These are phyloP conservation scores for Beauveria asiatica DNA, from an alignment of 2,329 filamentous ascomycete species.

Conservation along the genomic window DNA sequence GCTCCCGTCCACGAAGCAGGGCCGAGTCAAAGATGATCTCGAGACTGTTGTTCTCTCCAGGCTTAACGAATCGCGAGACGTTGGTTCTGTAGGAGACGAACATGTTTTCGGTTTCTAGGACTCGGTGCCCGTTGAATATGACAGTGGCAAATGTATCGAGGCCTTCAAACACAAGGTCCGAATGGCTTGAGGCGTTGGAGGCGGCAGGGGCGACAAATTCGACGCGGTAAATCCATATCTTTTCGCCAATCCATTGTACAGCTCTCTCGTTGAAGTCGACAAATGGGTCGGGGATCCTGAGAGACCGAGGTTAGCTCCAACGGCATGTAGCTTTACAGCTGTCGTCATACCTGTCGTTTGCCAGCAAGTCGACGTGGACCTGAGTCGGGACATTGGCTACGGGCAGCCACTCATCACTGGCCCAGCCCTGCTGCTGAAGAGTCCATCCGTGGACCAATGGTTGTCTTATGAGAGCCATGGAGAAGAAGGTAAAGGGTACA, in stretches of 20 bases:
- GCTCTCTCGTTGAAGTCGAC: constrained; percentile 52
- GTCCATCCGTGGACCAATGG: constrained; percentile 19
- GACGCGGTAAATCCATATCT: constrained; percentile 49
- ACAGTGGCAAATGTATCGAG: constrained; percentile 57
- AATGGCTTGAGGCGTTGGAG: constrained; percentile 15
- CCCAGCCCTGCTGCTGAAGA: constrained; percentile 18
- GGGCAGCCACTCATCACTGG: constrained; percentile 24
- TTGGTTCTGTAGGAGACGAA: constrained; percentile 50
- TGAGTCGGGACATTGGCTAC: constrained; percentile 27
- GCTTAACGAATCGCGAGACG: constrained; percentile 34
- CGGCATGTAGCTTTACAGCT: background rate
- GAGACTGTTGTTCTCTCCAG: constrained; percentile 33
- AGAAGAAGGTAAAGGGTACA: background rate
- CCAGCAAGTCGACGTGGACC: constrained; percentile 30
- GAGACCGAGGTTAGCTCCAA: background rate
- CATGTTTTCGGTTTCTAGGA: constrained; percentile 55
- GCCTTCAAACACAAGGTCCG: constrained; percentile 52
- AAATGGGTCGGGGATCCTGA: constrained; percentile 46
- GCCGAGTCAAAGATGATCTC: constrained; percentile 51
- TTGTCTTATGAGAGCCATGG: constrained; percentile 1
- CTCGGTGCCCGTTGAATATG: constrained; percentile 41
- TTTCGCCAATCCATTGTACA: constrained; percentile 54
- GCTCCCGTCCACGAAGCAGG: constrained; percentile 40
- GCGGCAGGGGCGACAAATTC: constrained; percentile 34
- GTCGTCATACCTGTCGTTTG: constrained; percentile 23